phyloP scores from a whole-genome alignment of 176 grass and related monocot species.

The Bolboschoenus planiculmis region DNA sequence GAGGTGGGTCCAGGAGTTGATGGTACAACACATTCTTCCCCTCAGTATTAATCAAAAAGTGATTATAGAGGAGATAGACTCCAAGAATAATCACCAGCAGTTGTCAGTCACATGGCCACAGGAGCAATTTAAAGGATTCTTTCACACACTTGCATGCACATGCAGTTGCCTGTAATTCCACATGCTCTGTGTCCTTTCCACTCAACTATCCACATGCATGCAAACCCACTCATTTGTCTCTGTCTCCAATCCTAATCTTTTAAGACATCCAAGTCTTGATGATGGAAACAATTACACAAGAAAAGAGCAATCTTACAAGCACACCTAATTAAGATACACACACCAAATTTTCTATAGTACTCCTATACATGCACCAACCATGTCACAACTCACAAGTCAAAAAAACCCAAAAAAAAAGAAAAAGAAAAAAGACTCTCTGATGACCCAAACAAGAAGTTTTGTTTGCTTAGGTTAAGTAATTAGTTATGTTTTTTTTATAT shows the following conservation, averaged over 20 bases:
- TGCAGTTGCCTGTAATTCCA: conserved; percentile 9
- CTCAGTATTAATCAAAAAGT: conserved; percentile 13
- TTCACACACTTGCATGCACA: conserved; percentile 20
- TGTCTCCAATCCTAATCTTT: neutral
- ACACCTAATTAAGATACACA: neutral
- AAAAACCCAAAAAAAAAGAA: neutral
- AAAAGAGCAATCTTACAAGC: neutral
- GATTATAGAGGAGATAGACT: conserved; percentile 3
- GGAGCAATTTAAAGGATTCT: conserved; percentile 9
- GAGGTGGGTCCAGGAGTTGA: neutral
- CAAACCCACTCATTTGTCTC: neutral
- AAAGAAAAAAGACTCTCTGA: neutral
- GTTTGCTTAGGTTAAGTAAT: conserved; percentile 11
- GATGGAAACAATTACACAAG: conserved; percentile 21
- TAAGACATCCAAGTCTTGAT: neutral
- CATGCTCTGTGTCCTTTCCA: conserved; percentile 11
- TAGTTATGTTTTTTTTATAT: conserved; percentile 1
- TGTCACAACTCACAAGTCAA: neutral
- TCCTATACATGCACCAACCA: neutral
- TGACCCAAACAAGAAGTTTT: neutral
- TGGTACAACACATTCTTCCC: conserved; percentile 3
- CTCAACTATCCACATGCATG: conserved; percentile 26
- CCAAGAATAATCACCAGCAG: conserved; percentile 19
- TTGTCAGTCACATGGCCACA: conserved; percentile 22
- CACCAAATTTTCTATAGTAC: neutral